These are phyloP conservation scores for Chlamydomonas asymmetrica DNA, from an alignment of 139 green algal species.

Conservation along the genomic window DNA sequence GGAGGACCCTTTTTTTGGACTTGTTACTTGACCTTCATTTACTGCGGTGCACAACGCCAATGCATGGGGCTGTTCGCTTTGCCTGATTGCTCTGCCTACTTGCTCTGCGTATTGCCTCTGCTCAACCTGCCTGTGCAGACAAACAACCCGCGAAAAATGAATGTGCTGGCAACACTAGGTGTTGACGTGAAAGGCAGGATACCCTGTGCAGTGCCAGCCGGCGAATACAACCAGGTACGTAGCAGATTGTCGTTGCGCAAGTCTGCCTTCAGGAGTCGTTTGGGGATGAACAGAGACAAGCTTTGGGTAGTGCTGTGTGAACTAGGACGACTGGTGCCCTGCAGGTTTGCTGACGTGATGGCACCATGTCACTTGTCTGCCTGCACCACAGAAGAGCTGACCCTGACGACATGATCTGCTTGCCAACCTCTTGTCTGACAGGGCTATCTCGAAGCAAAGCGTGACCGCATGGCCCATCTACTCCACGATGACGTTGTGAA, in stretches of 20 bases:
- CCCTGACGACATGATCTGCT: not conserved
- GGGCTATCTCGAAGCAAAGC: conserved; percentile 68
- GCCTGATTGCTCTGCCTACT: no score
- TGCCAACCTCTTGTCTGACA: not conserved
- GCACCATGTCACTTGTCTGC: not conserved
- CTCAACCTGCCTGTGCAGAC: conserved; percentile 60
- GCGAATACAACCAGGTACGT: conserved; percentile 73
- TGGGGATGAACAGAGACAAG: no score
- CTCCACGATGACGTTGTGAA: conserved; percentile 22
- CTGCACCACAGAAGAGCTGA: not conserved
- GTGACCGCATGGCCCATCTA: conserved; percentile 69
- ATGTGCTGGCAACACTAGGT: conserved; percentile 65
- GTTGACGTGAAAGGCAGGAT: conserved; percentile 78
- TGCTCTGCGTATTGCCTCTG: no score
- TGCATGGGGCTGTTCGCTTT: no score
- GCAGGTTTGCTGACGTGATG: no score
- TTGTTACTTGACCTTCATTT: no score
- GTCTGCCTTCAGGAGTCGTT: no score
- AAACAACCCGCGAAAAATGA: conserved; percentile 94
- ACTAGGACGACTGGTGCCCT: no score
- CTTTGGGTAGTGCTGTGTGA: no score
- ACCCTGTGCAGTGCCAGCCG: conserved; percentile 78
- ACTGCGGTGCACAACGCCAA: no score
- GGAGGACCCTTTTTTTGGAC: no score
- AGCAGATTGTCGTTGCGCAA: not conserved